Conservation (phyloP, 1,284 basidiomycete species). For the Boletus hoseneyae region DNA sequence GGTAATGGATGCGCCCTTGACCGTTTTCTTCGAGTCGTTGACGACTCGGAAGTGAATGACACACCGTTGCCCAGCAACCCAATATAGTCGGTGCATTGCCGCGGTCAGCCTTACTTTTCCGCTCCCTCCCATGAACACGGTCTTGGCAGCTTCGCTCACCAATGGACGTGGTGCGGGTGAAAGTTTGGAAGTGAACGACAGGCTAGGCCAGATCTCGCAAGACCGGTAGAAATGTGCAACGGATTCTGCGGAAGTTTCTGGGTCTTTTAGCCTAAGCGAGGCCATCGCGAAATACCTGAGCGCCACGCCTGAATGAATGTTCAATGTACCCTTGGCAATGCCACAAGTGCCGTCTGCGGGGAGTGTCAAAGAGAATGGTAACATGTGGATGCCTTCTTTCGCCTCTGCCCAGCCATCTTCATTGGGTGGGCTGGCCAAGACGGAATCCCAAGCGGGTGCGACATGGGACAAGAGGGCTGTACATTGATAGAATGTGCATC, state of each 20-base stretch:
- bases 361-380: constrained; percentile 81
- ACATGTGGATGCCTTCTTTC: constrained; percentile 63
- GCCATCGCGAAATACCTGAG: constrained; percentile 84
- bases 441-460: constrained; percentile 41
- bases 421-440: constrained; percentile 58
- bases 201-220: constrained; percentile 79
- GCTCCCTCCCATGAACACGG: constrained; percentile 59
- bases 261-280: constrained; percentile 69
- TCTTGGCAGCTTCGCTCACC: constrained; percentile 55
- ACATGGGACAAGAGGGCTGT: constrained; percentile 60
- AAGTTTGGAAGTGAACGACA: constrained; percentile 66
- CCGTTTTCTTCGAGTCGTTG: constrained; percentile 73
- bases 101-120: constrained; percentile 75
- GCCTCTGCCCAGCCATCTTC: constrained; percentile 70
- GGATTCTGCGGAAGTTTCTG: constrained; percentile 57
- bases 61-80: constrained; percentile 86
- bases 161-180: constrained; percentile 62
- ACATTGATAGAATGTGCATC: constrained; percentile 88
- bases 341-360: constrained; percentile 61
- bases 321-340: constrained; percentile 66
- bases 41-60: constrained; percentile 67
- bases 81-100: constrained; percentile 70
- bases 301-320: constrained; percentile 54
- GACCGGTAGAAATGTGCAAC: constrained; percentile 93
- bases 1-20: constrained; percentile 66